Base-by-base conservation (phyloP, 2,329 filamentous ascomycete species). In the Exophiala dermatitidis region DNA sequence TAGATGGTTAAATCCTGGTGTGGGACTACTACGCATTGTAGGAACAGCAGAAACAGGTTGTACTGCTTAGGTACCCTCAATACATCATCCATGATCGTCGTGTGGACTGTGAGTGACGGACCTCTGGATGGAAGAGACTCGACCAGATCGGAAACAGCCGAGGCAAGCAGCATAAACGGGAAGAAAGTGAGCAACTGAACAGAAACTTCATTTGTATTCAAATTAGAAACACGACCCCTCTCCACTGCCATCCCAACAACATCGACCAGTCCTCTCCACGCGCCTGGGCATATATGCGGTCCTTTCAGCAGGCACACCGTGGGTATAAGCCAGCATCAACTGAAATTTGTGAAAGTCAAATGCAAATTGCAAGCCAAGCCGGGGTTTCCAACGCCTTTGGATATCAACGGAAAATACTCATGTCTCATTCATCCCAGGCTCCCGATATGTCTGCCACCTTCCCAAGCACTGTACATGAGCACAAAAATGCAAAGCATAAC, bases 341-440 rank as follows among this genome's bases (percentile, higher is more conserved):
- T 37, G 19, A 51, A 43, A 51, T 44, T 41, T 50, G 48, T 53
- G 43, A 30, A 52, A 33, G 19, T 36, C 30, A 19, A 12, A 44
- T 43, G 42, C 33, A 28, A 33, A 43, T 34, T 29, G 41, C 29
- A n/a, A 43, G 46, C 36, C 26, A 8, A 43, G 31, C 36, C 19
- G 19, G 19, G 19, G 31, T 32, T 32, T 37, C 37, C 28, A 48
- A 51, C 49, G 49, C 48, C 47, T 30, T 36, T 28, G 19, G 41
- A 42, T 53, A 51, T 48, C 43, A 48, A 45, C 52, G 32, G 40
- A 42, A 41, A 46, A 49, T 29, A 47, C 52, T 57, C 54, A 48
- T 57, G 53, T 53, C 48, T 57, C 54, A 36, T 57, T 50, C 51
- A 48, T 40, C 37, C 42, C 29, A 19, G 32, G 7, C 53, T 56